A percentile compares a stretch with the other conserved stretches of the same genome.
These are phyloP conservation scores for Alternaria burnsii DNA, from an alignment of 2,329 filamentous ascomycete species.

Conservation along the genomic window DNA sequence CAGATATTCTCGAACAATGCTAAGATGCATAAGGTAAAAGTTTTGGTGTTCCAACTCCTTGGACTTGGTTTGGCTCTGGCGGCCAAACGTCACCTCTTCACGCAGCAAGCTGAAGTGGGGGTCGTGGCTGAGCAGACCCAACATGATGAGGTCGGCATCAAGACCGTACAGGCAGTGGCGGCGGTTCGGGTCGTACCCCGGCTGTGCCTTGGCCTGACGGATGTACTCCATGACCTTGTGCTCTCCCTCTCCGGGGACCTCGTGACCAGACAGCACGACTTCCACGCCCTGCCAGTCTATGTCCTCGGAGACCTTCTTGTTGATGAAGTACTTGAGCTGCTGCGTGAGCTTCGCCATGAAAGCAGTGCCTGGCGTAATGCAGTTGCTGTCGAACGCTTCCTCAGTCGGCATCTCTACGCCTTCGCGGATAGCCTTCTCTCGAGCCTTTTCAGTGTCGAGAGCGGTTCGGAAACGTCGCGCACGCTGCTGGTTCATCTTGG, in stretches of 20 bases:
- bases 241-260: constrained; percentile 97
- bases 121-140: constrained; percentile 95
- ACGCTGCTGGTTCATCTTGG: constrained; percentile 99
- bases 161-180: constrained; percentile 97
- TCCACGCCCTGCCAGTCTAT: constrained; percentile 97
- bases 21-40: constrained; percentile 96
- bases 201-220: constrained; percentile 93
- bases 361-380: constrained; percentile 95
- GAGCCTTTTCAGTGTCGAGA: constrained; percentile 85
- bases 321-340: constrained; percentile 97
- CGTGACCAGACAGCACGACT: constrained; percentile 94
- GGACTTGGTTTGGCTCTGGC: constrained; percentile 84
- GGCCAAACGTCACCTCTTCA: constrained; percentile 97
- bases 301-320: constrained; percentile 97
- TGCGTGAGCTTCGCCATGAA: constrained; percentile 97
- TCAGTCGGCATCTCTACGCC: constrained; percentile 94
- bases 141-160: constrained; percentile 98
- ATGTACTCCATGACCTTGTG: constrained; percentile 99
- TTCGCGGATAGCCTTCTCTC: constrained; percentile 89
- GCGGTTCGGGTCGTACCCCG: constrained; percentile 88
- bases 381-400: constrained; percentile 97
- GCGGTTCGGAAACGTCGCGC: constrained; percentile 94
- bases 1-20: constrained; percentile 95
- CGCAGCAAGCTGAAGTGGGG: constrained; percentile 97
- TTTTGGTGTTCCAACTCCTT: constrained; percentile 99